Base-by-base conservation (phyloP, 768 basidiomycete species). In the Kwoniella heveanensis region DNA sequence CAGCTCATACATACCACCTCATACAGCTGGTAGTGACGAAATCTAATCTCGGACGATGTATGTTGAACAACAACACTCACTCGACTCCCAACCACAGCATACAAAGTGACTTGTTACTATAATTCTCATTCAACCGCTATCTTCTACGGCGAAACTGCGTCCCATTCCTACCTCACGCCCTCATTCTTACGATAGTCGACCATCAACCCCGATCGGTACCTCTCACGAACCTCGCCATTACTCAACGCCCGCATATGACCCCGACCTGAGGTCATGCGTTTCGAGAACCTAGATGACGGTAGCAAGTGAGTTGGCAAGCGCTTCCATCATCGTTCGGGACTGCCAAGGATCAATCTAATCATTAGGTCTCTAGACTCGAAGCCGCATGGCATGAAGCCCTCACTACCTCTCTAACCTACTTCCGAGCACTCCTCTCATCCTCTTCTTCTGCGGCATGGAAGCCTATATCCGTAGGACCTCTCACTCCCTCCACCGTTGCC, bases 311-410 rank as follows among this genome's bases (percentile, higher is more conserved):
- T 74, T 21, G 24, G 36, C 21, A 24, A 9, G 4, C 7, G 15
- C 57, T 47, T 13, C 6, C 39, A 39, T 52, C 21, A n/a, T 22
- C 15, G 32, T 32, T 32, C 39, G 39, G 39, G 17, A 10, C 19
- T 10, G 8, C 8, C 3, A 44, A 44, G 3, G 15, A 44, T 17
- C 3, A 3, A 44, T 36, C 48, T 62, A 59, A 66, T 26, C 56
- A 22, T 39, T 36, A 26, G 55, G 54, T 54, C 46, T 44, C 26
- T 50, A 92, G 92, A 67, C 83, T 93, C 67, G 88, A 88, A 71
- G 86, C 91, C 79, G 86, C 89, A 46, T 94, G 92, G 91, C 86
- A 87, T 67, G 81, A 84, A 63, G 87, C 92, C 17, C 83, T 95
- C 61, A 85, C 83, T 70, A 83, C 85, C 64, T 90, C 92, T 55